phyloP scores from a whole-genome alignment of 2,329 filamentous ascomycete species.

The Colletotrichum tofieldiae region DNA sequence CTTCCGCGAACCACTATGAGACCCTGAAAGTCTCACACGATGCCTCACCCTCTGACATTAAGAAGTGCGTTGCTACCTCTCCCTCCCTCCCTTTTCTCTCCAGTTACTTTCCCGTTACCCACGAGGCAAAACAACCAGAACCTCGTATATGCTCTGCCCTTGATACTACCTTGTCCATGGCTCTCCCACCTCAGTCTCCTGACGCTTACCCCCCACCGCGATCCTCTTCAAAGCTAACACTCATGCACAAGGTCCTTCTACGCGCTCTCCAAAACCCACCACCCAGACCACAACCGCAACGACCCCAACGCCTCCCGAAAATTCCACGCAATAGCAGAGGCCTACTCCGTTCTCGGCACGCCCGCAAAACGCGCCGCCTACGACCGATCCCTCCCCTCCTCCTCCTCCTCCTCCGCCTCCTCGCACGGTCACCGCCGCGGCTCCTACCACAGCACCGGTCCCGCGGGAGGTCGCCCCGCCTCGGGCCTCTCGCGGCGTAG shows the following conservation, averaged over 20 bases:
- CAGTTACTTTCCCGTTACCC: background rate
- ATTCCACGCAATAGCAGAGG: conserved; percentile 88
- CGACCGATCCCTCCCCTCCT: conserved; percentile 76
- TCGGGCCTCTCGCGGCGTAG: conserved; percentile 85
- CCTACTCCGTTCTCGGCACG: conserved; percentile 83
- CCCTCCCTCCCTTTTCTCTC: background rate
- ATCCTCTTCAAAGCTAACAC: background rate
- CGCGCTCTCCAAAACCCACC: conserved; percentile 89
- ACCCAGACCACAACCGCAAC: conserved; percentile 89
- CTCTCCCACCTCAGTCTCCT: background rate
- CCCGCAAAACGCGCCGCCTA: conserved; percentile 83
- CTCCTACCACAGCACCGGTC: conserved; percentile 71
- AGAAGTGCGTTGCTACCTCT: conserved; percentile 72
- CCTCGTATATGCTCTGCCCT: conserved; percentile 21
- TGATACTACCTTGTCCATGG: background rate
- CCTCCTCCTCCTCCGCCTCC: conserved; percentile 50
- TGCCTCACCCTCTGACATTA: conserved; percentile 84
- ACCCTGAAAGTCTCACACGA: conserved; percentile 79
- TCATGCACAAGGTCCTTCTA: conserved; percentile 79
- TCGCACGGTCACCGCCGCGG: conserved; percentile 53
- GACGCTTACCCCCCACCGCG: background rate
- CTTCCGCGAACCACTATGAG: conserved; percentile 81
- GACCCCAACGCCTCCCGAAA: conserved; percentile 81
- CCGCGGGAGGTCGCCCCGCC: conserved; percentile 82
- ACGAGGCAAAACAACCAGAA: conserved; percentile 11